phyloP scores from a whole-genome alignment of 2,329 filamentous ascomycete species.

The Fusarium staphyleae region DNA sequence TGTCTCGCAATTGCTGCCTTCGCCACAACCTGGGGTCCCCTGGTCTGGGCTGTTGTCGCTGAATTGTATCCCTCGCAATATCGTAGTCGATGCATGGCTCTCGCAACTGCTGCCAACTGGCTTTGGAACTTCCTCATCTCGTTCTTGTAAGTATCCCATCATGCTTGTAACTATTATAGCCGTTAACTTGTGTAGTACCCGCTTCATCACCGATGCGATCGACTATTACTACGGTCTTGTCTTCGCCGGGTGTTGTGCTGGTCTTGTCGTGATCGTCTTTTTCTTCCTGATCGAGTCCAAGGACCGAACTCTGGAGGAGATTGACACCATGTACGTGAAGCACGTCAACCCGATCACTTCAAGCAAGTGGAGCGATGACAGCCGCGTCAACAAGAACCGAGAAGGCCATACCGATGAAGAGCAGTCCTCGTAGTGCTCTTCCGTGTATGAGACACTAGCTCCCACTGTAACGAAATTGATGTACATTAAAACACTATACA shows the following conservation, averaged over 20 bases:
- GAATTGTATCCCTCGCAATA: slow-evolving; percentile 70
- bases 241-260: slow-evolving; percentile 72
- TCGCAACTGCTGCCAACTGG: slow-evolving; percentile 67
- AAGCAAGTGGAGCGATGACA: slow-evolving; percentile 36
- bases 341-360: slow-evolving; percentile 59
- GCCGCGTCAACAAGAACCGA: slow-evolving; percentile 16
- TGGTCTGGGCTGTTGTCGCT: slow-evolving; percentile 70
- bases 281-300: slow-evolving; percentile 79
- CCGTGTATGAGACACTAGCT: not conserved
- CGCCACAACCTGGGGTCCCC: slow-evolving; percentile 73
- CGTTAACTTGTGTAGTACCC: slow-evolving; percentile 56
- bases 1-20: slow-evolving; percentile 73
- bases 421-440: slow-evolving; percentile 21
- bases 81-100: slow-evolving; percentile 60
- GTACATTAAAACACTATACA: not conserved
- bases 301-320: slow-evolving; percentile 75
- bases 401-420: slow-evolving; percentile 32
- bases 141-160: slow-evolving; percentile 50
- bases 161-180: fast-evolving
- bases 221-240: slow-evolving; percentile 75
- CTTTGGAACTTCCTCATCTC: slow-evolving; percentile 69
- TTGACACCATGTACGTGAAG: slow-evolving; percentile 76
- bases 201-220: slow-evolving; percentile 75
- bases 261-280: slow-evolving; percentile 70
- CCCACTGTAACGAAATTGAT: not conserved